Evolutionary conservation across 306 rosid genomes (phyloP), one percentile per base, ranked within the genome.

Genomic region (Begonia masoniana): DNA sequence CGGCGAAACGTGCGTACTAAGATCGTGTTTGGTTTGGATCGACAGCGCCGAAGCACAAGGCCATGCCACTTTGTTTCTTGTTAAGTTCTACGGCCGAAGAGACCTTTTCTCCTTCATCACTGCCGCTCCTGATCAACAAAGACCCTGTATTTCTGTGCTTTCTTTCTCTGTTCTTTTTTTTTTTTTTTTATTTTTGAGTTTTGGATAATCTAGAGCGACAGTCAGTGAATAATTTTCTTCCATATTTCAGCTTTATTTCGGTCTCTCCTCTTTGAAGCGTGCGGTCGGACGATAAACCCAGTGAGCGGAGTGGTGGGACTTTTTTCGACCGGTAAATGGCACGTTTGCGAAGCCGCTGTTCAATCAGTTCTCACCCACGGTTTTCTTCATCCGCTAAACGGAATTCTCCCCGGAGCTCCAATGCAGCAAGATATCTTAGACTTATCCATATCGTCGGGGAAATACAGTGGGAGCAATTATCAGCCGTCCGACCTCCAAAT

Each of bases 61-160:
- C 52, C 51, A 75, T 59, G 88, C 94, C 66, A 81, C 88, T 47
- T 53, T 84, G 54, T 81, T 80, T 55, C 79, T 84, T 54, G 88
- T 88, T 57, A 78, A 76, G 59, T 84, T 84, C 64, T 84, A 77
- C 43, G 94, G 94, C 66, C 94, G 94, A 3, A 73, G 67, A 59
- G 88, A 78, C 62, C 81, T 84, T 47, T 47, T 84, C 14, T 63
- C 80, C 51, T 80, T 78, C 65, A 60, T 84, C 64, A 63, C 88
- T 70, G 78, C 83, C 59, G 94, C 80, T 4, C 77, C 88, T 10
- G 54, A 55, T 11, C 23, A 54, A 10, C 68, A 71, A 10, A 72
- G 81, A 50, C 76, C 83, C 6, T 56, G 43, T 41, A 36, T 23
- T 2, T 14, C 2, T 6, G n/a, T n/a, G n/a, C n/a, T n/a, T n/a